Conservation (phyloP, 108 stramenopile species). For the Cylindrotheca closterium region DNA sequence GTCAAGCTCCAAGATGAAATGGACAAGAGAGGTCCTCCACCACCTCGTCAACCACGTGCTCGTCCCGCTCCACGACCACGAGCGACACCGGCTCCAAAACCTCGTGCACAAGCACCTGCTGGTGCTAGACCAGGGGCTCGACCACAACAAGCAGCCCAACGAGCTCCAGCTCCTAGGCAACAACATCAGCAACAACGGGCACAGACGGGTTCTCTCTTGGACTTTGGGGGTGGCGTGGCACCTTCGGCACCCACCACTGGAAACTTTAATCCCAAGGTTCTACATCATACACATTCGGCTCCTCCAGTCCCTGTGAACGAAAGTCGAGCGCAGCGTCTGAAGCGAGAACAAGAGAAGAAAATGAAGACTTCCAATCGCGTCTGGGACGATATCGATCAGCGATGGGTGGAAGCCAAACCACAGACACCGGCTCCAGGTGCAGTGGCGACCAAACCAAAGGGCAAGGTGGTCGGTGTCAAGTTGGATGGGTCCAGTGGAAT, state of each 20-base stretch:
- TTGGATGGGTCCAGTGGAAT: conserved; percentile 65
- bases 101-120: conserved; percentile 11
- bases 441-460: conserved; percentile 13
- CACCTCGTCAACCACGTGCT: conserved; percentile 19
- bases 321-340: conserved; percentile 70
- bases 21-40: conserved; percentile 33
- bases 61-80: conserved; percentile 7
- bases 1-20: conserved; percentile 52
- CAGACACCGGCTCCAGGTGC: conserved; percentile 32
- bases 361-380: conserved; percentile 53
- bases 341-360: conserved; percentile 70
- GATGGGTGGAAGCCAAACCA: conserved; percentile 85
- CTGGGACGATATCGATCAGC: conserved; percentile 90
- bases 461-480: conserved; percentile 61
- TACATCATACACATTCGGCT: conserved; percentile 59
- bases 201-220: conserved; percentile 53
- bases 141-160: conserved; percentile 15
- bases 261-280: conserved; percentile 5
- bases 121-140: conserved; percentile 1
- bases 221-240: conserved; percentile 51
- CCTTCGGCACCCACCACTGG: conserved; percentile 30
- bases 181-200: too few relatives aligned
- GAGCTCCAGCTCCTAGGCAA: conserved; percentile 12
- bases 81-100: conserved; percentile 1
- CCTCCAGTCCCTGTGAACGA: conserved; percentile 60